Evolutionary conservation across 495 filamentous ascomycete genomes (phyloP).

Genomic region (Clavariopsis aquatica): DNA sequence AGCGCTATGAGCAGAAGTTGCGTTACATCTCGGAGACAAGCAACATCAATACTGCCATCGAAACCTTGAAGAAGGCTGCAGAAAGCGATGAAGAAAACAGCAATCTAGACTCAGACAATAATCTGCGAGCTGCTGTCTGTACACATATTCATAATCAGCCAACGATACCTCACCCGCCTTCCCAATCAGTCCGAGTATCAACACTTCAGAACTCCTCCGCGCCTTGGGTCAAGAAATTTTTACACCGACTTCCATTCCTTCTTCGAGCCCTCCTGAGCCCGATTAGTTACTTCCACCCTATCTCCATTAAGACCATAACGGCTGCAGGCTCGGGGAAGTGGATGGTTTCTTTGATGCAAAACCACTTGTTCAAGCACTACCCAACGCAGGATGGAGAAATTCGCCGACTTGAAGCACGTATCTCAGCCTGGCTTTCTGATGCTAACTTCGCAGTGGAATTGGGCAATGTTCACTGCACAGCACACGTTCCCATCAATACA

Average conservation of each 20-base stretch:
- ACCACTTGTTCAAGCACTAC: constrained; percentile 46
- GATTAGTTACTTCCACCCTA: constrained; percentile 44
- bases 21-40: constrained; percentile 35
- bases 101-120: constrained; percentile 29
- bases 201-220: constrained; percentile 41
- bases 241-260: constrained; percentile 46
- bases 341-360: constrained; percentile 40
- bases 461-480: constrained; percentile 34
- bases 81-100: constrained; percentile 12
- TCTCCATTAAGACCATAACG: constrained; percentile 43
- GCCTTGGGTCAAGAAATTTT: constrained; percentile 39
- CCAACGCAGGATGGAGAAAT: constrained; percentile 37
- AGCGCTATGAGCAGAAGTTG: constrained; percentile 39
- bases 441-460: constrained; percentile 46
- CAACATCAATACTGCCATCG: constrained; percentile 35
- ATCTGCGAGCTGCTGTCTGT: constrained; percentile 44
- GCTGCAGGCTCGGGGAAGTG: constrained; percentile 44
- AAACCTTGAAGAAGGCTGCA: constrained; percentile 29
- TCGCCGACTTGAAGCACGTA: constrained; percentile 37
- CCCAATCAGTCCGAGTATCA: constrained; percentile 43
- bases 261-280: constrained; percentile 42
- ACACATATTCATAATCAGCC: constrained; percentile 42
- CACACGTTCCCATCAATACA: constrained; percentile 42
- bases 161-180: constrained; percentile 46
- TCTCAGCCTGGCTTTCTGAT: constrained; percentile 44